Evolutionary conservation across 2,329 filamentous ascomycete species (phyloP), one percentile per base, ranked within the genome.

Genomic region (Ophiostoma sp.): DNA sequence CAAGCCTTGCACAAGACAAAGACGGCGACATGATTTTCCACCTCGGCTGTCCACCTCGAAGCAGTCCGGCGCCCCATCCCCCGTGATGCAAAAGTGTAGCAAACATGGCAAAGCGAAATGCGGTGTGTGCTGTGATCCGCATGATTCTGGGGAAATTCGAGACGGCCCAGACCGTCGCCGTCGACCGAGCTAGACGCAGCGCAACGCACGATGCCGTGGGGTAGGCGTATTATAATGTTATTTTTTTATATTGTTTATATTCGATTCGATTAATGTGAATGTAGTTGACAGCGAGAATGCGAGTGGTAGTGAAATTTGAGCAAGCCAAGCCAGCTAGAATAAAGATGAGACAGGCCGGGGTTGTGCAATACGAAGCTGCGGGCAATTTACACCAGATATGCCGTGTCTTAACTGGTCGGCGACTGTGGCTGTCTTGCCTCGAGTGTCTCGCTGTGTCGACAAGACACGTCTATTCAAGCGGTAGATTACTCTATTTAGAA

Each of bases 401-500:
- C n/a, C 8, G 52, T 57, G 52, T 57, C 52, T 57, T 57, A 7
- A 54, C 52, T 57, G 52, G 52, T 57, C 52, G 52, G 52, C 52
- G 52, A 57, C 23, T 27, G n/a, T 57, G 52, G 23, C 52, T 57
- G 52, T 57, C 52, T 57, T 57, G 52, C 6, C 17, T 48, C 5
- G 3, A 39, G 4, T 48, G 44, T 48, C 44, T 48, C 20, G 20
- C 17, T 48, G 17, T 48, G 5, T 48, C 44, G 1, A 48, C 20
- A 48, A n/a, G 20, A 48, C n/a, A 57, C 52, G 27, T 3, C n/a
- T 57, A 4, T 57, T 57, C n/a, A 57, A 17, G 15, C 44, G 44
- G 44, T n/a, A 48, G 3, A 48, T 48, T 48, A n/a, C 44, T n/a
- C 44, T n/a, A 20, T 48, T n/a, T n/a, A 48, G 44, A 20, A 48